A percentile compares a stretch with the other conserved stretches of the same genome.
Conservation (phyloP, 2,329 filamentous ascomycete genomes). For the Fusarium cyanostomum region DNA sequence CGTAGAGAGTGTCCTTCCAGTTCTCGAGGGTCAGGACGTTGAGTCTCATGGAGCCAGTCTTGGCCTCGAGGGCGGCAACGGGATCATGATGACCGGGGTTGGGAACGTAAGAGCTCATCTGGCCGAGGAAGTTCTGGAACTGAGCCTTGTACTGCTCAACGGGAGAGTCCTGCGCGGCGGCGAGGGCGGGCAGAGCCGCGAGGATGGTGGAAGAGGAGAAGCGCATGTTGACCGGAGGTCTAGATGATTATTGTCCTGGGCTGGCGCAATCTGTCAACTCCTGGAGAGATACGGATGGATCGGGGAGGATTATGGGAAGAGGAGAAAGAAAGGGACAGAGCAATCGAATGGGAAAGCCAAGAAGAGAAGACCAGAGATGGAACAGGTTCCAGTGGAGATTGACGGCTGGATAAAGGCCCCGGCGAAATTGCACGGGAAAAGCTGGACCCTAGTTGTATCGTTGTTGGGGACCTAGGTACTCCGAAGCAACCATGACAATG, state of each 20-base stretch:
- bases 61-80: slow-evolving; percentile 54
- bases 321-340: slow-evolving; percentile 14
- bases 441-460: slow-evolving; percentile 39
- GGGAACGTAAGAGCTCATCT: slow-evolving; percentile 63
- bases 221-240: slow-evolving; percentile 59
- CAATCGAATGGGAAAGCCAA: slow-evolving; percentile 7
- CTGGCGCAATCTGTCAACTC: slow-evolving; percentile 8
- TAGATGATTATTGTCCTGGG: slow-evolving; percentile 1
- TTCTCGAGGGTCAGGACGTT: slow-evolving; percentile 70
- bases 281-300: slow-evolving; percentile 6
- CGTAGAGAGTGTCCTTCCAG: slow-evolving; percentile 75
- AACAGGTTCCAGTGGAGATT: slow-evolving; percentile 38
- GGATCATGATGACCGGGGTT: slow-evolving; percentile 55
- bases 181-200: slow-evolving; percentile 65
- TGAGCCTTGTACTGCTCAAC: slow-evolving; percentile 69
- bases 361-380: slow-evolving; percentile 21
- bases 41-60: slow-evolving; percentile 55
- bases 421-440: slow-evolving; percentile 39
- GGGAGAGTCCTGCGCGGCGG: slow-evolving; percentile 61
- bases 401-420: slow-evolving; percentile 35
- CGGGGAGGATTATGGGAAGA: slow-evolving; percentile 8
- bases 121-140: slow-evolving; percentile 71
- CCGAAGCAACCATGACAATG: not conserved
- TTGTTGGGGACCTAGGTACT: slow-evolving; percentile 39
- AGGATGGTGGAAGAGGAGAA: slow-evolving; percentile 62